Evolutionary conservation across 2,329 filamentous ascomycete genomes (phyloP).

Genomic region (Nemania diffusa): DNA sequence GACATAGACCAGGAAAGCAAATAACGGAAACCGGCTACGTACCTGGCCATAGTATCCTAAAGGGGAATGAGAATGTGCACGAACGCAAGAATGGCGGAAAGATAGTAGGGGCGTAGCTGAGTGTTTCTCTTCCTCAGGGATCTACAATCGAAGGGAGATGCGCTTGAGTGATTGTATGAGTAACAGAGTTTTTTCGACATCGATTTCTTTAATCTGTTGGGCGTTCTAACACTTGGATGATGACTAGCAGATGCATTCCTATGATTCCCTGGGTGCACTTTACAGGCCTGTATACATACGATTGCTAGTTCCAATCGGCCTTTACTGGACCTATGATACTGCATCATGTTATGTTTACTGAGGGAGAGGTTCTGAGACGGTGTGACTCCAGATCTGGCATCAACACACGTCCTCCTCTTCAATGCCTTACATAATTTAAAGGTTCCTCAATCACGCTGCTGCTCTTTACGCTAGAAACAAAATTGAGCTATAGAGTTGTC

Average conservation of each 20-base stretch:
- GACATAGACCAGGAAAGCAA: neutral
- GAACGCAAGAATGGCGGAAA: neutral
- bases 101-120: neutral
- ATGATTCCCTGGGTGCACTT: no score
- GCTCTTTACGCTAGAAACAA: neutral
- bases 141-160: no score
- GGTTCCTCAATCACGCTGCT: neutral
- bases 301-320: neutral
- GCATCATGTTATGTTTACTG: neutral
- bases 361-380: neutral
- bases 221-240: no score
- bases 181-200: no score
- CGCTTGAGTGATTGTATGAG: no score
- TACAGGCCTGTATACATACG: no score
- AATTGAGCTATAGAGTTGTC: neutral
- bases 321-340: no score
- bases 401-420: neutral
- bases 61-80: slow-evolving; percentile 3
- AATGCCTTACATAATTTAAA: neutral
- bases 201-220: no score
- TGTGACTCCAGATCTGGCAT: neutral
- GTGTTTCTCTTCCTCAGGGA: neutral
- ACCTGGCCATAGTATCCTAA: neutral
- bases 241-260: no score
- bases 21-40: neutral